Conservation (phyloP, 345 rosid genomes). For the Dipteronia sinensis region DNA sequence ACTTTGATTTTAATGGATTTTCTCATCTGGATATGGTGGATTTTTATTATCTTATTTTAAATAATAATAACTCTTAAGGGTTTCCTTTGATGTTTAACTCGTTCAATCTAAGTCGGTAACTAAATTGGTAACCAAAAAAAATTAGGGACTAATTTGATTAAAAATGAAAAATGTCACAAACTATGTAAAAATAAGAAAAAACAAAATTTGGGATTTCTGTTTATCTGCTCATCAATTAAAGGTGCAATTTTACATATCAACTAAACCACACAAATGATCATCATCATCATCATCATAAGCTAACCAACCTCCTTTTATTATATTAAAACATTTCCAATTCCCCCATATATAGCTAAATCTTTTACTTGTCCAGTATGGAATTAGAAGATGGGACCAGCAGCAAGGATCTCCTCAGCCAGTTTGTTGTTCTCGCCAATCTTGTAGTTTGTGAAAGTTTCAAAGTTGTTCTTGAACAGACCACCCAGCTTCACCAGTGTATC, state of each 20-base stretch:
- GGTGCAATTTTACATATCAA: conserved; percentile 3
- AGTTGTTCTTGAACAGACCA: conserved; percentile 83
- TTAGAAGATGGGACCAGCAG: conserved; percentile 84
- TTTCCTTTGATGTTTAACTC: too few relatives aligned
- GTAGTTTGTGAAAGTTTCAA: conserved; percentile 68
- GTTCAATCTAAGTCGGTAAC: too few relatives aligned
- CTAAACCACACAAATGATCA: background rate
- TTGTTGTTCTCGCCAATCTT: conserved; percentile 78
- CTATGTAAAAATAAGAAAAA: too few relatives aligned
- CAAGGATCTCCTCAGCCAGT: conserved; percentile 77
- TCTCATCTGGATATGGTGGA: too few relatives aligned
- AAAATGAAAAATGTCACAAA: too few relatives aligned
- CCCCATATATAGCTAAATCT: background rate
- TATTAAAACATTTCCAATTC: background rate
- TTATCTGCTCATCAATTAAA: too few relatives aligned
- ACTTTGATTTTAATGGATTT: too few relatives aligned
- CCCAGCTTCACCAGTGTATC: conserved; percentile 80
- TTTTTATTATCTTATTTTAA: too few relatives aligned
- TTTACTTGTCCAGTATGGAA: background rate
- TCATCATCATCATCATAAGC: background rate
- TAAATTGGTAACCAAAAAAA: too few relatives aligned
- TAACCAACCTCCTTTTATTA: conserved; percentile 5
- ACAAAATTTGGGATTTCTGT: too few relatives aligned
- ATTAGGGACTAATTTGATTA: too few relatives aligned
- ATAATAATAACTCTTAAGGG: too few relatives aligned